phyloP scores from a whole-genome alignment of 1,284 basidiomycete species.

The Rugosomyces carneus region DNA sequence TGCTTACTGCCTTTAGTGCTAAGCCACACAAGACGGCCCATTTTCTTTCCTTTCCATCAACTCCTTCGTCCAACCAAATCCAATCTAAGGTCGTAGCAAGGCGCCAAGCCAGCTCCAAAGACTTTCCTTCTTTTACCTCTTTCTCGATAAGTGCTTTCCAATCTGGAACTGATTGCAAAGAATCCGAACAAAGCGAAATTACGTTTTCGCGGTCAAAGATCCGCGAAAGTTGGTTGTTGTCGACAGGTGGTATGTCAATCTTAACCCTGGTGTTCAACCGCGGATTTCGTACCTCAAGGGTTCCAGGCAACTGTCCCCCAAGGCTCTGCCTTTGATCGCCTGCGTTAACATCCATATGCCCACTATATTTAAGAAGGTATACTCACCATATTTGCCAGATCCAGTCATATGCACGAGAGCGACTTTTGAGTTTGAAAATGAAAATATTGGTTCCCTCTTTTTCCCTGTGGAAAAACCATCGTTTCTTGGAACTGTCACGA shows the following conservation, averaged over 20 bases:
- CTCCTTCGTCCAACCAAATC: conserved; percentile 67
- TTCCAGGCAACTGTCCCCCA: conserved; percentile 40
- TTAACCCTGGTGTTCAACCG: conserved; percentile 52
- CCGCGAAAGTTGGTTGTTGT: conserved; percentile 26
- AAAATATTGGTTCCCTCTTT: conserved; percentile 73
- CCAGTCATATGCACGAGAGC: conserved; percentile 76
- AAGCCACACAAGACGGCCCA: conserved; percentile 75
- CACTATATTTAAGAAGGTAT: not conserved
- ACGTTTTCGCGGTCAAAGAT: conserved; percentile 58
- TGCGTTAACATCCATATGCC: not conserved
- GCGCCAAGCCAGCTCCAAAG: conserved; percentile 75
- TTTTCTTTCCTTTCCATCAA: conserved; percentile 52
- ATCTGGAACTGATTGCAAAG: conserved; percentile 48
- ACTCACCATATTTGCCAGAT: conserved; percentile 72
- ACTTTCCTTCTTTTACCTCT: conserved; percentile 46
- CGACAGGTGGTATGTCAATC: conserved; percentile 55
- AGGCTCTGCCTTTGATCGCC: conserved; percentile 51
- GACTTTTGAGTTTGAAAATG: conserved; percentile 69
- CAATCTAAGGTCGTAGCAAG: conserved; percentile 69
- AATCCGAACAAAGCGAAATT: conserved; percentile 48
- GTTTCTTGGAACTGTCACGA: conserved; percentile 34
- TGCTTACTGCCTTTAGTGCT: conserved; percentile 55
- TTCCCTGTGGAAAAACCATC: conserved; percentile 37
- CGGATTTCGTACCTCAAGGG: conserved; percentile 41
- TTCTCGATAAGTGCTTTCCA: conserved; percentile 59